Evolutionary conservation across 2,329 filamentous ascomycete species (phyloP).

Genomic region (Diaporthe vaccinii): DNA sequence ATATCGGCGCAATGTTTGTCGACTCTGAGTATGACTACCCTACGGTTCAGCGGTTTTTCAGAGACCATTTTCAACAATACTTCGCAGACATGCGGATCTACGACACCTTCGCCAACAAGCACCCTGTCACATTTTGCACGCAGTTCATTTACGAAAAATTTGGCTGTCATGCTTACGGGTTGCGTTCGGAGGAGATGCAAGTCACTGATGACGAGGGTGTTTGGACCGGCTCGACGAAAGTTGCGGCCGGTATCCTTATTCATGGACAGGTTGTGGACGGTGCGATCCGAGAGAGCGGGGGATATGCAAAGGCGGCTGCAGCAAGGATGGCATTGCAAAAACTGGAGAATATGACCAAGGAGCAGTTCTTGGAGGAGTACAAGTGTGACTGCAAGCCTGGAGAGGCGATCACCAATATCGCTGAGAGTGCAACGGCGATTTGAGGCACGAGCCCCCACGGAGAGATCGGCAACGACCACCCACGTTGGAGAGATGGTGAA

Average conservation of each 20-base stretch:
- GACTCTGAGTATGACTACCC: conserved; percentile 85
- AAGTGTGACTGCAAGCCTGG: conserved; percentile 71
- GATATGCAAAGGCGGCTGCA: conserved; percentile 80
- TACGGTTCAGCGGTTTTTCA: conserved; percentile 83
- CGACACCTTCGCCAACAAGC: conserved; percentile 87
- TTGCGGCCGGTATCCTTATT: conserved; percentile 81
- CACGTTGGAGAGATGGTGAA: not conserved
- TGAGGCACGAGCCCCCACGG: conserved; percentile 13
- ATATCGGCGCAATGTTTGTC: conserved; percentile 91
- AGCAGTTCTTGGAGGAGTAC: conserved; percentile 72
- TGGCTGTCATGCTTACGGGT: conserved; percentile 72
- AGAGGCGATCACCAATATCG: conserved; percentile 40
- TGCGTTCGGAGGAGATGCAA: conserved; percentile 66
- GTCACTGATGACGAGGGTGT: conserved; percentile 47
- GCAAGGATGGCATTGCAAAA: conserved; percentile 69
- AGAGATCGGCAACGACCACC: conserved; percentile 32
- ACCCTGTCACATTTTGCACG: conserved; percentile 82
- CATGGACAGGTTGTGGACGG: conserved; percentile 78
- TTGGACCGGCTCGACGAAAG: conserved; percentile 53
- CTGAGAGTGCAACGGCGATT: conserved; percentile 39
- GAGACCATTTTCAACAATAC: conserved; percentile 78
- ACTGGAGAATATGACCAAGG: conserved; percentile 59
- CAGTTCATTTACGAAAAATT: conserved; percentile 74
- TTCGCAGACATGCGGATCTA: conserved; percentile 91
- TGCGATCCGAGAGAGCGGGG: conserved; percentile 71